Base-by-base conservation (phyloP, 495 filamentous ascomycete species). In the Opeltia flavorubescens region DNA sequence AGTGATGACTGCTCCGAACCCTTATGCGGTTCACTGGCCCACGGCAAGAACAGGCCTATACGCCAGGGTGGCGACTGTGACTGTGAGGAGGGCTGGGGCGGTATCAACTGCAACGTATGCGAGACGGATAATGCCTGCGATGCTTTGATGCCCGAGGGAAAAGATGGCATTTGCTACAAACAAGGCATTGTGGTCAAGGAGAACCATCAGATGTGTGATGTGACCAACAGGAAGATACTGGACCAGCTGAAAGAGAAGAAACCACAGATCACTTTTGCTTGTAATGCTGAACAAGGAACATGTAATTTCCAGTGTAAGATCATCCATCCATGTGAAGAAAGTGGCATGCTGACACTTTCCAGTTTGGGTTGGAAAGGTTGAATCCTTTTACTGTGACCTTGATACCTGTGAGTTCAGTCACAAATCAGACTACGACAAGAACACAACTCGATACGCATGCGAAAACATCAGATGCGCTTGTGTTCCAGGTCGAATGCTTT, bases 31-130 rank as follows among this genome's bases (percentile, higher is more conserved):
- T 86, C 88, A n/a, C 71, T 95, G 18, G 75, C 82, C 15, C 81
- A 83, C 55, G 87, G 84, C 26, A 68, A 68, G 46, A 76, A 95
- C 50, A 76, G 91, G 54, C 68, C 79, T 13, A 74, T 78, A 51
- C 75, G 89, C 57, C 61, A 76, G 35, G 76, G 71, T 36, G 68
- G 78, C 13, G 65, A 69, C 28, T 98, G 91, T 64, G 66, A 89
- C 23, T 98, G 91, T 64, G 79, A 88, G 51, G 86, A 94, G 27
- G 91, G 93, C 40, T 98, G 91, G 91, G 76, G 75, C n/a, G 91
- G 91, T 50, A 89, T 96, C 64, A 98, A 98, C 70, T 98, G 91
- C 73, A 98, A 98, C 59, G 86, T 96, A 46, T 98, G 91, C 65
- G 74, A 81, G 38, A 75, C 77, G 13, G 71, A 96, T 59, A 66